Evolutionary conservation across 164 flowering plant species (phyloP).

Genomic region (Piper longum): DNA sequence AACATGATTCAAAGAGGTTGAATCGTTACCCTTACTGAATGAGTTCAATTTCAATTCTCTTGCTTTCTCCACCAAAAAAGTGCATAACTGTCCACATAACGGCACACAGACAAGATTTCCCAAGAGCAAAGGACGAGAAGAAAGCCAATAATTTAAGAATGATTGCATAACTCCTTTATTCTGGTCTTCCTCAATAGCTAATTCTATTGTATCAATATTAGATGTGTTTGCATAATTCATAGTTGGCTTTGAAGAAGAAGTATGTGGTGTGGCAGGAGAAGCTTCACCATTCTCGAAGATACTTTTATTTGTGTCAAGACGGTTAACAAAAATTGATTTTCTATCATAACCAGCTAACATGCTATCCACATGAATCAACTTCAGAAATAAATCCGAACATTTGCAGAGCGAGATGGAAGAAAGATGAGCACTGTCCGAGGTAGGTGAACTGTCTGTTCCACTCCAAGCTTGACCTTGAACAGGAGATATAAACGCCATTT

Average conservation of each 20-base stretch:
- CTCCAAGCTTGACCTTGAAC: slow-evolving; percentile 17
- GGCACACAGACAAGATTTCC: slow-evolving; percentile 70
- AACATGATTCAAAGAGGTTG: slow-evolving; percentile 7
- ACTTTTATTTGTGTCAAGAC: slow-evolving; percentile 11
- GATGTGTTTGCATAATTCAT: slow-evolving; percentile 7
- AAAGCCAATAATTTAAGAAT: slow-evolving; percentile 40
- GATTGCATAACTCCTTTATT: slow-evolving; percentile 41
- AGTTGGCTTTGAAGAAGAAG: slow-evolving; percentile 15
- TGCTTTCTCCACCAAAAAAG: slow-evolving; percentile 41
- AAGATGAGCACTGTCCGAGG: slow-evolving; percentile 4
- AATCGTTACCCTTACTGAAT: slow-evolving; percentile 8
- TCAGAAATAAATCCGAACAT: slow-evolving; percentile 52
- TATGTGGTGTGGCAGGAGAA: slow-evolving; percentile 62
- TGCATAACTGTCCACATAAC: slow-evolving; percentile 25
- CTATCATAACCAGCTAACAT: slow-evolving; percentile 4
- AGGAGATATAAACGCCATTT: slow-evolving; percentile 40
- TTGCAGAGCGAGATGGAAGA: slow-evolving; percentile 14
- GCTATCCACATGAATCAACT: slow-evolving; percentile 21
- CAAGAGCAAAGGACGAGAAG: slow-evolving; percentile 35
- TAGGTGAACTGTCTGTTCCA: slow-evolving; percentile 11
- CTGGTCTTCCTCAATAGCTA: slow-evolving; percentile 34
- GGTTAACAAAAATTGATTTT: slow-evolving; percentile 5
- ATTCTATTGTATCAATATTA: slow-evolving; percentile 24
- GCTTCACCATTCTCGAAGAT: slow-evolving; percentile 16
- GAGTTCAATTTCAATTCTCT: slow-evolving; percentile 12